Evolutionary conservation across 202 grass and related monocot species (phyloP).

Genomic region (Brachypodium distachyon): DNA sequence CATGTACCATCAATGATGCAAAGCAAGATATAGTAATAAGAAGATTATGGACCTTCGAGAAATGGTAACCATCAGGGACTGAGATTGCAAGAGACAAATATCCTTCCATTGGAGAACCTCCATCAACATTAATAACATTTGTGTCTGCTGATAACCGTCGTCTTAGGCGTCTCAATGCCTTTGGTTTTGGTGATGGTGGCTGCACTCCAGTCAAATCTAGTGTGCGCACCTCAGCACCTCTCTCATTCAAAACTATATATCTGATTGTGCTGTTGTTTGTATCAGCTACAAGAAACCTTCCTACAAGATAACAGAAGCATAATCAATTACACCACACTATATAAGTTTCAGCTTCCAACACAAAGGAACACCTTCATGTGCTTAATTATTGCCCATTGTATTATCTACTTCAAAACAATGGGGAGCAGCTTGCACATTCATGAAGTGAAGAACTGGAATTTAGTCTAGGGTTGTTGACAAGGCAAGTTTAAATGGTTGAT

Average conservation of each 20-base stretch:
- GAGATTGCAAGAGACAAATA: constrained; percentile 67
- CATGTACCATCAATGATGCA: background rate
- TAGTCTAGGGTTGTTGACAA: background rate
- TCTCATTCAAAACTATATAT: constrained; percentile 63
- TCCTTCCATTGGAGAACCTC: constrained; percentile 74
- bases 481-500: background rate
- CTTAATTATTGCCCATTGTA: background rate
- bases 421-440: background rate
- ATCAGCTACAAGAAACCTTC: constrained; percentile 84
- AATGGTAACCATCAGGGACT: constrained; percentile 92
- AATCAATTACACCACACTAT: background rate
- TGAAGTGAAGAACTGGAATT: background rate
- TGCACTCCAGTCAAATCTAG: constrained; percentile 76
- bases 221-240: constrained; percentile 54
- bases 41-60: constrained; percentile 70
- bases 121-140: constrained; percentile 70
- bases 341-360: background rate
- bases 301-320: constrained; percentile 50
- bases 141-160: constrained; percentile 61
- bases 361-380: background rate
- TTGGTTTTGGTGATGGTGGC: constrained; percentile 51
- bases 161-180: constrained; percentile 70
- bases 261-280: constrained; percentile 93
- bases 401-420: background rate
- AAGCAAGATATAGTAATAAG: constrained; percentile 24